Percentiles rank a stretch among this genome's conserved stretches.
Evolutionary conservation across 495 filamentous ascomycete species (phyloP).

Genomic region (Trichoderma parareesei): DNA sequence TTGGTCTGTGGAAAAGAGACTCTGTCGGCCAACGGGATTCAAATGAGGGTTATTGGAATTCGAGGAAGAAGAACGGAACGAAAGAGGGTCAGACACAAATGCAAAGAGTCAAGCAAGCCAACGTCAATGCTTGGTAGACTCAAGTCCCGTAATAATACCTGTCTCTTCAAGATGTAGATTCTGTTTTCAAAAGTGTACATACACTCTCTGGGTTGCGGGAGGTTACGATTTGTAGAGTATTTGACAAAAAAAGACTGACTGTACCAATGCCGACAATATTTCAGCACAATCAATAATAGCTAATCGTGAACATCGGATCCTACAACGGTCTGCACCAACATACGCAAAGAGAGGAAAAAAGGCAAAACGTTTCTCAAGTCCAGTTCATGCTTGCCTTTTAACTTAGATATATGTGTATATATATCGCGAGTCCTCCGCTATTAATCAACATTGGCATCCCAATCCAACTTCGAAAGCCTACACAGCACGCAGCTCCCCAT

Average conservation of each 20-base stretch:
- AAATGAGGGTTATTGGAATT: background rate
- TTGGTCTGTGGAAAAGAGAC: too few relatives aligned
- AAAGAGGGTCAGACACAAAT: background rate
- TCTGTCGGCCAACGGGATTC: background rate
- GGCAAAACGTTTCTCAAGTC: background rate
- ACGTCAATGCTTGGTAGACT: background rate
- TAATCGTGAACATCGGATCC: background rate
- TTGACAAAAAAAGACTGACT: background rate
- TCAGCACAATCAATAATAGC: background rate
- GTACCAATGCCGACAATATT: background rate
- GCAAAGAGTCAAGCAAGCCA: background rate
- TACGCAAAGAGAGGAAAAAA: background rate
- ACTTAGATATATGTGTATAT: background rate
- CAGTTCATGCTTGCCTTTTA: background rate
- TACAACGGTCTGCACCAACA: too few relatives aligned
- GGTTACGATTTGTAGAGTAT: constrained; percentile 4
- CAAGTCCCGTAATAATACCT: background rate
- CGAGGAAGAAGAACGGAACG: background rate
- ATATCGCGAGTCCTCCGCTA: background rate
- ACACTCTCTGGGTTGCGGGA: background rate
- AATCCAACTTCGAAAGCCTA: background rate
- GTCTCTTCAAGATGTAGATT: background rate
- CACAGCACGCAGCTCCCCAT: too few relatives aligned
- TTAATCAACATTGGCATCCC: background rate
- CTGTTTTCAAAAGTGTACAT: background rate